Evolutionary conservation across 202 grass and related monocot genomes (phyloP), one percentile per base, ranked within the genome.

Genomic region (Bolboschoenoplectus hybrid): DNA sequence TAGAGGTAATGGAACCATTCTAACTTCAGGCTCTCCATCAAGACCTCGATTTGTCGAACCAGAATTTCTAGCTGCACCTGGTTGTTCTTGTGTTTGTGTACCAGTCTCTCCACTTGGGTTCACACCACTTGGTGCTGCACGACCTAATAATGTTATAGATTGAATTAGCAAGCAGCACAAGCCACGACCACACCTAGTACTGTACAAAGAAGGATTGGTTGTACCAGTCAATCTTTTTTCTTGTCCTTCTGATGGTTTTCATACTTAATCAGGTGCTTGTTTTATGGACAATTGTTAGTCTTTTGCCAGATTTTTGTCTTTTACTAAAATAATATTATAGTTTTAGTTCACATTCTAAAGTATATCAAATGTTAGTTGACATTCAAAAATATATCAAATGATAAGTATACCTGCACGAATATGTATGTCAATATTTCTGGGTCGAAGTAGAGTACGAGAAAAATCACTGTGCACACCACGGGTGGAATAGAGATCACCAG

Each of bases 351-450:
- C n/a, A 84, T 56, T 67, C n/a, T 11, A 85, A 82, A 26, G 57
- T 51, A 46, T 67, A 63, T 19, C 6, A 40, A 60, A 7, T 79
- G 58, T 52, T 57, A 40, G 34, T 2, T 57, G 1, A n/a, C n/a
- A 84, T 56, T 67, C n/a, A 9, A 85, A 82, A 26, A 50, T 51
- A 46, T 67, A 63, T 78, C 7, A 87, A 80, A 52, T 45, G 61
- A 89, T 8, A 82, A 46, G 76, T 1, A 17, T 87, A 81, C 97
- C 88, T 64, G 93, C 83, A 82, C 73, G 92, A 64, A 90, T 75
- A 87, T 90, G 92, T 83, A 96, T 80, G 75, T 94, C 93, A 81
- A 94, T 88, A 85, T 91, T 91, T 88, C 93, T 92, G 64, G 92
- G 89, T 82, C 87, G 86, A 80, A 85, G 78, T 84, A 87, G 62